Evolutionary conservation across 495 filamentous ascomycete genomes (phyloP).

Genomic region (Poronia punctata): DNA sequence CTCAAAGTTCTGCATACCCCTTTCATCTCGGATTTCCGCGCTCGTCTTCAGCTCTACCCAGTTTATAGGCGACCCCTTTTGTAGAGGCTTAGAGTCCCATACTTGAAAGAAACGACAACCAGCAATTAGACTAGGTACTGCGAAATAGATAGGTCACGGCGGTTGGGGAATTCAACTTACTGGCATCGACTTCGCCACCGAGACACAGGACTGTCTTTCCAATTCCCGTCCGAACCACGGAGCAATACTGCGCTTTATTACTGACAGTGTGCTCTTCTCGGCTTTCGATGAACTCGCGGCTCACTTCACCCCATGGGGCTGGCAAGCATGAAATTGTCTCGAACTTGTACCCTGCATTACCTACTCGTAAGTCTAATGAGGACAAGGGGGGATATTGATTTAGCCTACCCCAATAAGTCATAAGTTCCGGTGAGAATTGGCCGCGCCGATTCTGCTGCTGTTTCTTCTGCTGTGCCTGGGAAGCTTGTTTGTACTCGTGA

Average conservation of each 20-base stretch:
- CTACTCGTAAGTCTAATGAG: slow-evolving; percentile 11
- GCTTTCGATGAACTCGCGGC: slow-evolving; percentile 68
- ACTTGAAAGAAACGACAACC: slow-evolving; percentile 40
- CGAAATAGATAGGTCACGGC: neutral
- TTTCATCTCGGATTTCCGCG: slow-evolving; percentile 56
- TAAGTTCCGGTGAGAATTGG: slow-evolving; percentile 30
- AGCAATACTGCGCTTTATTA: slow-evolving; percentile 91
- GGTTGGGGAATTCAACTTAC: slow-evolving; percentile 37
- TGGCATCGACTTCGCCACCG: slow-evolving; percentile 92
- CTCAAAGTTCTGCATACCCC: slow-evolving; percentile 69
- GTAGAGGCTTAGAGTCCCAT: slow-evolving; percentile 70
- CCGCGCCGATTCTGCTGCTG: slow-evolving; percentile 57
- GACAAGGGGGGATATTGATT: neutral
- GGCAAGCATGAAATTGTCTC: slow-evolving; percentile 76
- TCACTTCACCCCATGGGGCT: slow-evolving; percentile 59
- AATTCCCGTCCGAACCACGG: slow-evolving; percentile 79
- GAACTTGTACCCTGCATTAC: slow-evolving; percentile 79
- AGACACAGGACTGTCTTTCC: slow-evolving; percentile 64
- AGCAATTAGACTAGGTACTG: no score
- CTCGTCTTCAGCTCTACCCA: slow-evolving; percentile 96
- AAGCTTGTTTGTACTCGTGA: slow-evolving; percentile 56
- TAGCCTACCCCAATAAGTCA: slow-evolving; percentile 53
- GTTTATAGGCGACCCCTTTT: slow-evolving; percentile 60
- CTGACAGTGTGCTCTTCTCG: slow-evolving; percentile 65
- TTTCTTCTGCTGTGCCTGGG: slow-evolving; percentile 48